Evolutionary conservation across 352 stramenopile genomes (phyloP).

Genomic region (Pythium rhizo-oryzae): DNA sequence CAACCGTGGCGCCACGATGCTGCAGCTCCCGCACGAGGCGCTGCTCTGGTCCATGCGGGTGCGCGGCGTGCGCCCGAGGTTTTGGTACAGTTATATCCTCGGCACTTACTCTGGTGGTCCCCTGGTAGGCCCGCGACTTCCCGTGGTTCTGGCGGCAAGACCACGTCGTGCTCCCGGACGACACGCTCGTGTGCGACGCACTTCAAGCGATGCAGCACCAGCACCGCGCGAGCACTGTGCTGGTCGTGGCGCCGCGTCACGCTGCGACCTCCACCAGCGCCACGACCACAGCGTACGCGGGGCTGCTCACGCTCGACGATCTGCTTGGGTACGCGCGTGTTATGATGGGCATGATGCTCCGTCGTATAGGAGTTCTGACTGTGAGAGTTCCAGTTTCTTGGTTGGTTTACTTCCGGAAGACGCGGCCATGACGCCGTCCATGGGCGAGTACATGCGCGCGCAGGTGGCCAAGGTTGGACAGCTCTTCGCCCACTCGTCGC

Average conservation of each 20-base stretch:
- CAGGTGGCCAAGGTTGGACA: slow-evolving; percentile 44
- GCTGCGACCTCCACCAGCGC: neutral
- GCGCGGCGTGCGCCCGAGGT: neutral
- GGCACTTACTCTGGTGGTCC: neutral
- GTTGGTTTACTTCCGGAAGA: slow-evolving; percentile 20
- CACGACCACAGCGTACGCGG: slow-evolving; percentile 22
- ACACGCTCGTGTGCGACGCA: slow-evolving; percentile 36
- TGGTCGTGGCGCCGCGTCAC: slow-evolving; percentile 25
- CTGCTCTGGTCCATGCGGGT: slow-evolving; percentile 30
- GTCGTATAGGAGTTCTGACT: too few species aligned
- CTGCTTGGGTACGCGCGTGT: slow-evolving; percentile 38
- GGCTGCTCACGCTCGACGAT: slow-evolving; percentile 42
- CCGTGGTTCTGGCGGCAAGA: slow-evolving; percentile 48
- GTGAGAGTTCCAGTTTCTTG: slow-evolving; percentile 11
- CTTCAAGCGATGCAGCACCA: slow-evolving; percentile 38
- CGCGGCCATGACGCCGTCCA: slow-evolving; percentile 23
- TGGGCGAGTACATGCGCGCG: slow-evolving; percentile 39
- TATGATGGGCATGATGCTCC: neutral
- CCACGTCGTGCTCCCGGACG: slow-evolving; percentile 31
- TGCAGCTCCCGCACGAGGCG: slow-evolving; percentile 18
- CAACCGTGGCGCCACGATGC: slow-evolving; percentile 25
- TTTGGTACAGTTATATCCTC: neutral
- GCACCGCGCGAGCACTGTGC: slow-evolving; percentile 24
- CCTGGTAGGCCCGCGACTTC: slow-evolving; percentile 42
- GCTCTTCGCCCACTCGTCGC: slow-evolving; percentile 33